These are phyloP conservation scores for Linaria vulgaris DNA, from an alignment of 257 asterid species.

Conservation along the genomic window DNA sequence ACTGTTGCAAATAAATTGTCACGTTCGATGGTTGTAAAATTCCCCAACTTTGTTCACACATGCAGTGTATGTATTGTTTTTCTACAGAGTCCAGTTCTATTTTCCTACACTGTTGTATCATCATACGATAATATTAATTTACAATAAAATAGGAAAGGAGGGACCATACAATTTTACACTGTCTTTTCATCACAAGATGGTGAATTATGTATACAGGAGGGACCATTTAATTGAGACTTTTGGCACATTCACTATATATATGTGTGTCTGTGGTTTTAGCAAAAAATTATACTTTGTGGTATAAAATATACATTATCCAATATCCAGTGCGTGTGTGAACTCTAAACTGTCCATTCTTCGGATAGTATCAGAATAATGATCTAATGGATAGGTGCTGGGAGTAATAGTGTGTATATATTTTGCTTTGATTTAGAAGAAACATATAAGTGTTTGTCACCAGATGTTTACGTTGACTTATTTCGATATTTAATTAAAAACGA, in stretches of 20 bases:
- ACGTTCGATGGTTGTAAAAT: slow-evolving; percentile 33
- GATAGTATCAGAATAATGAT: too few species aligned
- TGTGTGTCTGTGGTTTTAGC: too few species aligned
- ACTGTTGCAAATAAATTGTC: slow-evolving; percentile 13
- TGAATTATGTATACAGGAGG: slow-evolving; percentile 9
- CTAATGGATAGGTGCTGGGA: too few species aligned
- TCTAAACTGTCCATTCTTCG: too few species aligned
- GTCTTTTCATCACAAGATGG: slow-evolving; percentile 4
- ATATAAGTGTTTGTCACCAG: neutral
- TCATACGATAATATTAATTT: neutral
- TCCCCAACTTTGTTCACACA: slow-evolving; percentile 25
- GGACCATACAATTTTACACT: neutral
- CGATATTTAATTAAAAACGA: too few species aligned
- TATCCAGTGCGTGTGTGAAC: slow-evolving; percentile 26
- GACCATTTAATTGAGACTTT: slow-evolving; percentile 30
- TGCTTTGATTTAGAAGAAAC: neutral
- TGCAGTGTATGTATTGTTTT: slow-evolving; percentile 42
- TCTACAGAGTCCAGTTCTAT: slow-evolving; percentile 36
- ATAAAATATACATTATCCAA: too few species aligned
- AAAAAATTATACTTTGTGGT: too few species aligned
- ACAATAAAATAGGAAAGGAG: too few species aligned
- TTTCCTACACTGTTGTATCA: slow-evolving; percentile 18
- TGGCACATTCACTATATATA: slow-evolving; percentile 23
- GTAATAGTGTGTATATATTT: too few species aligned
- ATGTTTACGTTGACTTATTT: neutral